These are phyloP conservation scores for Plasmodium falciparum DNA, from an alignment of 169 alveolate species.

Conservation along the genomic window DNA sequence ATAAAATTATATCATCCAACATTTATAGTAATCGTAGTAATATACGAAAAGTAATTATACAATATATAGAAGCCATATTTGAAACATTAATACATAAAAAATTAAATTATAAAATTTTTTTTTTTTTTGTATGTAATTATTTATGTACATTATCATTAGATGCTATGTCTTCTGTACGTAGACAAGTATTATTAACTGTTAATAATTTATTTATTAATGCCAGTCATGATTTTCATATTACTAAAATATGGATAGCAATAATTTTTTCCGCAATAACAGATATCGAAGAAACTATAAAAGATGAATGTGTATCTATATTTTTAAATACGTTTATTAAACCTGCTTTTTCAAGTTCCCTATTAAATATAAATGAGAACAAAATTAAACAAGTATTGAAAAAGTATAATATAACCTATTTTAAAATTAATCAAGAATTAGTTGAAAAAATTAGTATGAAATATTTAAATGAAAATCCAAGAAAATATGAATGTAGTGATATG, in stretches of 20 bases:
- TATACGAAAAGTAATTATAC: constrained; percentile 53
- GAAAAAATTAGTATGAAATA: background rate
- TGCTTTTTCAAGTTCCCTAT: constrained; percentile 34
- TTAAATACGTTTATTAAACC: constrained; percentile 53
- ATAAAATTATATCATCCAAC: constrained; percentile 52
- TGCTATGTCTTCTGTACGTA: constrained; percentile 55
- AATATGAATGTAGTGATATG: background rate
- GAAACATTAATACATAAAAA: constrained; percentile 50
- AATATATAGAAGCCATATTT: constrained; percentile 66
- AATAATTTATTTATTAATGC: constrained; percentile 44
- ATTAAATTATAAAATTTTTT: constrained; percentile 35
- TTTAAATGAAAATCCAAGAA: background rate
- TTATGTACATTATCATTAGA: constrained; percentile 45
- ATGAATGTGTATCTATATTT: constrained; percentile 51
- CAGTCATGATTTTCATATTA: constrained; percentile 17
- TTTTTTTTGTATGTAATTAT: constrained; percentile 51
- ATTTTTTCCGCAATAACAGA: constrained; percentile 52
- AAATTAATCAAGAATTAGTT: background rate
- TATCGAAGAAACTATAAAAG: constrained; percentile 61
- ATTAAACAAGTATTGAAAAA: constrained; percentile 35
- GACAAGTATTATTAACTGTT: constrained; percentile 64
- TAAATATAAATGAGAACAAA: constrained; percentile 40
- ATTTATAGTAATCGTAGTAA: constrained; percentile 51
- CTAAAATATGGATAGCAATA: constrained; percentile 57
- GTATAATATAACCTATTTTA: constrained; percentile 37